Conservation (phyloP, 805 yeast genomes). For the Lipomyces yamadae region DNA sequence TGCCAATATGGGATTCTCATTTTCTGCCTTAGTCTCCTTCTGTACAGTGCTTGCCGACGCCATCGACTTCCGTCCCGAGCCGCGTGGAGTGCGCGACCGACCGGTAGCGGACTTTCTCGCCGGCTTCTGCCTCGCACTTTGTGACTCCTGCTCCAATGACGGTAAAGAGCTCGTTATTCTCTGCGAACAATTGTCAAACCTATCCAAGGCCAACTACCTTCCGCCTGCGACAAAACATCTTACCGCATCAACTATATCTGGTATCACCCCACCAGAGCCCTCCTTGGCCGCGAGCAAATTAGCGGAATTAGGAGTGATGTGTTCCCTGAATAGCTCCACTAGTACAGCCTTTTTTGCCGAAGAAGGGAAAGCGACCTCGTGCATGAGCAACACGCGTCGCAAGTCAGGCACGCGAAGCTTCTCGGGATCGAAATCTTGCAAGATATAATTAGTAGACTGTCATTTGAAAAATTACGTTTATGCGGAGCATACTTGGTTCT, state of each 20-base stretch:
- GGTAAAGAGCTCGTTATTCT: neutral
- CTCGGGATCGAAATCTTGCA: slow-evolving; percentile 68
- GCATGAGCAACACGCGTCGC: slow-evolving; percentile 64
- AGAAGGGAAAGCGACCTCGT: slow-evolving; percentile 64
- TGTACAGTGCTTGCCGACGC: neutral
- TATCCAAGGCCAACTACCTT: neutral
- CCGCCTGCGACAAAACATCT: neutral
- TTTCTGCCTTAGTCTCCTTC: neutral
- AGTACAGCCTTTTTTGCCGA: slow-evolving; percentile 72
- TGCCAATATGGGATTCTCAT: neutral
- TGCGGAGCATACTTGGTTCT: slow-evolving; percentile 16
- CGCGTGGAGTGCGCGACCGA: neutral
- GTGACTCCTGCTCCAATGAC: neutral
- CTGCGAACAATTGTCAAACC: neutral
- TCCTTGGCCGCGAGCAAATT: slow-evolving; percentile 47
- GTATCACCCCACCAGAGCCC: slow-evolving; percentile 44
- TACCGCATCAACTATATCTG: slow-evolving; percentile 51
- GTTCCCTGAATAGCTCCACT: slow-evolving; percentile 53
- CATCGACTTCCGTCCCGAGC: neutral
- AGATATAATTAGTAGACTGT: neutral
- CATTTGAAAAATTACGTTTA: neutral
- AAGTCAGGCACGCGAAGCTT: slow-evolving; percentile 70
- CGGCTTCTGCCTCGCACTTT: slow-evolving; percentile 6
- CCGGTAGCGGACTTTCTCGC: neutral
- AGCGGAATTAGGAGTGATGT: slow-evolving; percentile 57